phyloP scores from a whole-genome alignment of 306 rosid genomes.

The Cucurbita ficifolia region DNA sequence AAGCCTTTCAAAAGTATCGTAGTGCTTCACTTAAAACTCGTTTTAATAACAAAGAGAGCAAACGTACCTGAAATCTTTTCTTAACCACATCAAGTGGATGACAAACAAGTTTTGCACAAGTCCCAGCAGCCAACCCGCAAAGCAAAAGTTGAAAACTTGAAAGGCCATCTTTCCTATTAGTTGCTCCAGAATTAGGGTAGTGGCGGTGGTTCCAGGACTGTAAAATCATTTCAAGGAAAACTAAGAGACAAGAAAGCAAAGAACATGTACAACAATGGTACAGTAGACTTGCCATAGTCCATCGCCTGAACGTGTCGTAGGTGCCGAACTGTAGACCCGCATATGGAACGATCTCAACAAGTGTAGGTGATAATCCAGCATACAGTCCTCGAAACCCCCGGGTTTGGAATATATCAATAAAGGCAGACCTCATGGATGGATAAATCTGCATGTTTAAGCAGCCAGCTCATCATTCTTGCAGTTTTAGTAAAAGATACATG shows the following conservation, averaged over 20 bases:
- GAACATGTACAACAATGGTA: not conserved
- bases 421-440: constrained; percentile 90
- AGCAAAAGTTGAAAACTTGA: constrained; percentile 78
- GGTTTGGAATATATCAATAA: constrained; percentile 36
- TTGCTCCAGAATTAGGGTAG: constrained; percentile 17
- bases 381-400: constrained; percentile 76
- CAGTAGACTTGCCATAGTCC: constrained; percentile 50
- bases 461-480: not conserved
- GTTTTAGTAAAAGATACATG: not conserved
- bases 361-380: constrained; percentile 79
- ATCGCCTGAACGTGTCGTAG: constrained; percentile 83
- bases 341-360: constrained; percentile 93
- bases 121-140: constrained; percentile 87
- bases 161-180: constrained; percentile 16
- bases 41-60: not conserved
- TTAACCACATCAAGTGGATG: constrained; percentile 98
- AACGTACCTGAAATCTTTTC: constrained; percentile 81
- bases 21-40: too few species aligned
- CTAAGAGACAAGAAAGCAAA: not conserved
- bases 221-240: constrained; percentile 5
- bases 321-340: constrained; percentile 96
- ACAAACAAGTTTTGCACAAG: constrained; percentile 88
- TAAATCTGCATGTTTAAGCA: constrained; percentile 39
- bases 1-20: too few species aligned
- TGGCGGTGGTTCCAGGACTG: constrained; percentile 52